phyloP scores from a whole-genome alignment of 495 filamentous ascomycete genomes.

The Tuber magnatum region DNA sequence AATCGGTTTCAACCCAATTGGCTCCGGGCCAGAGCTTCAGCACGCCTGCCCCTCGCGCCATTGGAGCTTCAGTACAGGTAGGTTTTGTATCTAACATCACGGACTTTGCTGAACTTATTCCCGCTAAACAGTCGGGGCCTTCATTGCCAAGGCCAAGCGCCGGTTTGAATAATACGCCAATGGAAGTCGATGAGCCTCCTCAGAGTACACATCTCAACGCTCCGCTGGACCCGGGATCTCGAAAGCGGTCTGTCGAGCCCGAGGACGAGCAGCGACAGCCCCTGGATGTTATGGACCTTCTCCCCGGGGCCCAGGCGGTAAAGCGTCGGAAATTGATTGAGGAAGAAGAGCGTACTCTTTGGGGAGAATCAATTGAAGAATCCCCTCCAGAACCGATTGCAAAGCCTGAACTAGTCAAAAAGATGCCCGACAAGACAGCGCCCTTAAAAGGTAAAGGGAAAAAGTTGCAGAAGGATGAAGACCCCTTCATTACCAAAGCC shows the following conservation, averaged over 20 bases:
- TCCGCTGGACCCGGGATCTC: not conserved
- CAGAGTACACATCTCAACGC: not conserved
- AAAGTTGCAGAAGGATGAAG: conserved; percentile 16
- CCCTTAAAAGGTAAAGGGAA: conserved; percentile 15
- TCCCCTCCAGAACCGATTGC: conserved; percentile 9
- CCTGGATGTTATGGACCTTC: conserved; percentile 37
- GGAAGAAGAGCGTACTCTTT: conserved; percentile 27
- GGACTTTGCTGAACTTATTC: not conserved
- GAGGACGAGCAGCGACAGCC: conserved; percentile 13
- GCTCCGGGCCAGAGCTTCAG: not conserved
- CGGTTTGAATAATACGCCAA: not conserved
- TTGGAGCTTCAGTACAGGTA: not conserved
- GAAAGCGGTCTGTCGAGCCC: conserved; percentile 14
- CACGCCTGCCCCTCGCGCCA: not conserved
- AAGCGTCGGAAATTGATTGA: conserved; percentile 39
- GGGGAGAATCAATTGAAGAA: conserved; percentile 23
- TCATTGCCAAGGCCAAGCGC: not conserved
- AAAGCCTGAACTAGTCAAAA: conserved; percentile 3
- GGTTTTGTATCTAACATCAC: not conserved
- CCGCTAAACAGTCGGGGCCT: not conserved
- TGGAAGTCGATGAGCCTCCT: not conserved
- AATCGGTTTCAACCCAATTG: conserved; percentile 11
- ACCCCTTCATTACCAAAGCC: conserved; percentile 26
- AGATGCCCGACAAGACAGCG: not conserved
- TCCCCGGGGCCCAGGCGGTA: conserved; percentile 29